Conservation (phyloP, 306 rosid species). For the Hippophae gyantsensis region DNA sequence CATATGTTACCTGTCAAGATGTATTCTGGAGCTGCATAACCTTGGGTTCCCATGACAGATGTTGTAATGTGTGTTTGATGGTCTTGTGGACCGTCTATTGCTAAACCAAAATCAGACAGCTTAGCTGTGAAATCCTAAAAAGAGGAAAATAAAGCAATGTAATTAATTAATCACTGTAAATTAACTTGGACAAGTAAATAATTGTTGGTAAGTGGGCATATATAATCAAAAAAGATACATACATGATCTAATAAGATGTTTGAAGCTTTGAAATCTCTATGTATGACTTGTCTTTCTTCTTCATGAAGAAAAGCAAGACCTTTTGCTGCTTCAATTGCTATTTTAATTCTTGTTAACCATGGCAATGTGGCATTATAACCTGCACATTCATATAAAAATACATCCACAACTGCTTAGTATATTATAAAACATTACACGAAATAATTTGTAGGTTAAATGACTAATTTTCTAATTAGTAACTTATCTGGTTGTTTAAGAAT, state of each 20-base stretch:
- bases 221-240: neutral
- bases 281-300: conserved; percentile 72
- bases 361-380: conserved; percentile 72
- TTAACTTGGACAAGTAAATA: neutral
- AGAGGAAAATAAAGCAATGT: neutral
- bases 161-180: neutral
- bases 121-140: conserved; percentile 65
- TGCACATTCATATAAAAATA: conserved; percentile 24
- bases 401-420: neutral
- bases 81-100: conserved; percentile 68
- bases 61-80: conserved; percentile 60
- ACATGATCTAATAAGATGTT: conserved; percentile 72
- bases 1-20: conserved; percentile 52
- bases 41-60: conserved; percentile 74
- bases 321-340: conserved; percentile 83
- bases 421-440: too few species aligned
- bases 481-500: too few species aligned
- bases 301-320: conserved; percentile 84
- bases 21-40: conserved; percentile 95
- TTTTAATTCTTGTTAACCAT: conserved; percentile 79
- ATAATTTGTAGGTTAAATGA: too few species aligned
- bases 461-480: too few species aligned
- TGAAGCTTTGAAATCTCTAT: conserved; percentile 81
- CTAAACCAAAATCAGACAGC: conserved; percentile 89
- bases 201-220: neutral